phyloP scores from a whole-genome alignment of 1,284 basidiomycete genomes.

The Cerioporus squamosus region DNA sequence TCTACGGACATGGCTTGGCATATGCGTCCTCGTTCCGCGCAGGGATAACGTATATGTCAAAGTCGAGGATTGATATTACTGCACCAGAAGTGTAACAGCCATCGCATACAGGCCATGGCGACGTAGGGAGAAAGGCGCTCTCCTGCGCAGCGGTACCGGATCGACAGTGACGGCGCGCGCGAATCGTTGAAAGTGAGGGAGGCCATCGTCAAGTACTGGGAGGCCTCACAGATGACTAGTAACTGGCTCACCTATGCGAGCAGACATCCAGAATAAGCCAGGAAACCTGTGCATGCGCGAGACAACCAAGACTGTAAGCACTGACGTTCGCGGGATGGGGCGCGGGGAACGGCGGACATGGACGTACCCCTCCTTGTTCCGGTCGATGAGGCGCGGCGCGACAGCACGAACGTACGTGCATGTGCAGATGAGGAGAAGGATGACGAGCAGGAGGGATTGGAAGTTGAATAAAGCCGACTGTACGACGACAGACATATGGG shows the following conservation, averaged over 20 bases:
- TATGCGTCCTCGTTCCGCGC: no score
- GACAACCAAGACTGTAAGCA: neutral
- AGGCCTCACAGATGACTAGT: neutral
- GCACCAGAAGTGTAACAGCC: slow-evolving; percentile 42
- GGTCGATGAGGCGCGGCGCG: slow-evolving; percentile 88
- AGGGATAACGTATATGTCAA: no score
- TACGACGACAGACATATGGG: neutral
- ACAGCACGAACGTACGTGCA: slow-evolving; percentile 95
- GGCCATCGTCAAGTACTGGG: no score
- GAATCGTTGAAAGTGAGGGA: no score
- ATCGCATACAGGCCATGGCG: slow-evolving; percentile 62
- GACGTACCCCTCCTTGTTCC: slow-evolving; percentile 92
- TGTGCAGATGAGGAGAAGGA: slow-evolving; percentile 94
- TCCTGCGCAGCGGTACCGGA: slow-evolving; percentile 38
- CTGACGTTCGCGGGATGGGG: neutral
- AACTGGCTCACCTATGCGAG: slow-evolving; percentile 77
- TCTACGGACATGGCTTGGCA: no score
- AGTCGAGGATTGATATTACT: slow-evolving; percentile 18
- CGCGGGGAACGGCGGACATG: neutral
- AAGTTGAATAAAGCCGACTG: slow-evolving; percentile 99
- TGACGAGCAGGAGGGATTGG: slow-evolving; percentile 91
- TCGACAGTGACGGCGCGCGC: no score
- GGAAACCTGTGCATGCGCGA: slow-evolving; percentile 62
- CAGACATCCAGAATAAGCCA: slow-evolving; percentile 92
- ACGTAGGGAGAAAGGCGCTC: slow-evolving; percentile 74